Evolutionary conservation across 257 asterid genomes (phyloP).

Genomic region (Solanum rostratum): DNA sequence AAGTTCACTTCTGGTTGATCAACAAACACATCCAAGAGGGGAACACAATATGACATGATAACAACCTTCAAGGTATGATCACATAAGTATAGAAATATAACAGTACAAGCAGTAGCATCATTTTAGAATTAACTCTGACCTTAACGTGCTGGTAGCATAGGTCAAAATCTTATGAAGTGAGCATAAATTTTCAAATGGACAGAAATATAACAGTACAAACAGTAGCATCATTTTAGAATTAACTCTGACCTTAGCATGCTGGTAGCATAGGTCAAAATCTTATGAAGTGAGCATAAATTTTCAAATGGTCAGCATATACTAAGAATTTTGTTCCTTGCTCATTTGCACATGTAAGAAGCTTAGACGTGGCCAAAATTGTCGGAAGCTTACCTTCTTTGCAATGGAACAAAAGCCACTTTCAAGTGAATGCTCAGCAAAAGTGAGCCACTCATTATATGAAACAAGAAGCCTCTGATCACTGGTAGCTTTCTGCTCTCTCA

Average conservation of each 20-base stretch:
- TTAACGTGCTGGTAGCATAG: not conserved
- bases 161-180: not conserved
- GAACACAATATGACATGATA: not conserved
- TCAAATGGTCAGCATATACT: not conserved
- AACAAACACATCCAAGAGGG: not conserved
- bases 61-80: not conserved
- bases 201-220: not conserved
- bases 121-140: not conserved
- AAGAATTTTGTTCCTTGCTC: not conserved
- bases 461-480: conserved; percentile 47
- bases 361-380: not conserved
- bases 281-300: not conserved
- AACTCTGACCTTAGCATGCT: not conserved
- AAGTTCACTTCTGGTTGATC: not conserved
- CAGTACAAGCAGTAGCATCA: not conserved
- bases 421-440: conserved; percentile 54
- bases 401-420: conserved; percentile 53
- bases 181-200: not conserved
- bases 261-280: not conserved
- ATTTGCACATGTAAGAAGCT: not conserved
- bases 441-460: conserved; percentile 56
- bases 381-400: conserved; percentile 48
- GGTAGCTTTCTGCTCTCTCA: conserved; percentile 55
- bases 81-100: not conserved
- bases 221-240: not conserved